A percentile compares a stretch with the other conserved stretches of the same genome.
These are phyloP conservation scores for Leccinellum albellum DNA, from an alignment of 768 basidiomycete species.

Conservation along the genomic window DNA sequence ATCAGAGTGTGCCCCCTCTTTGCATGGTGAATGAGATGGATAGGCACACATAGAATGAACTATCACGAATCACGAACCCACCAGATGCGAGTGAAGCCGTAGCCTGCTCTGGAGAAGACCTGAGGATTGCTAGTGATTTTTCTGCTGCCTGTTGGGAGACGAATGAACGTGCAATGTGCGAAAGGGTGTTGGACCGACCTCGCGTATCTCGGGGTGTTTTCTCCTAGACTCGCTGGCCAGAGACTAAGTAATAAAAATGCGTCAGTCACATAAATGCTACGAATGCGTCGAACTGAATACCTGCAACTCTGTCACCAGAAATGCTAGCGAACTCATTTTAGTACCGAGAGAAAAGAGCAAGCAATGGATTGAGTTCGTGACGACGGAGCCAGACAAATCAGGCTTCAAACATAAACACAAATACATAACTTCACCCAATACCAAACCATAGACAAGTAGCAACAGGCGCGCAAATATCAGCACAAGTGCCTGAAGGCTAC, in stretches of 20 bases:
- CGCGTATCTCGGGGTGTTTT: slow-evolving; percentile 90
- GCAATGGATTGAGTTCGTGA: too few relatives aligned
- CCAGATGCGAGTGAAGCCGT: slow-evolving; percentile 70
- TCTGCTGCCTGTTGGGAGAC: slow-evolving; percentile 70
- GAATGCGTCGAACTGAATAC: slow-evolving; percentile 28
- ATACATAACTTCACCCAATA: too few relatives aligned
- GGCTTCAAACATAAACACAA: too few relatives aligned
- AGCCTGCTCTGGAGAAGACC: slow-evolving; percentile 79
- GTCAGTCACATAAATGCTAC: neutral
- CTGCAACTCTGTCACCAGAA: slow-evolving; percentile 73
- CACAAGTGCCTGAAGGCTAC: too few relatives aligned
- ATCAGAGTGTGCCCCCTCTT: slow-evolving; percentile 76
- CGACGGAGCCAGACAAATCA: too few relatives aligned
- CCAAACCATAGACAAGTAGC: too few relatives aligned
- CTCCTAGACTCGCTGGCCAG: slow-evolving; percentile 84
- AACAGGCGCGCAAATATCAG: too few relatives aligned
- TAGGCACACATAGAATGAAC: neutral
- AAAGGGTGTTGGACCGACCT: slow-evolving; percentile 47
- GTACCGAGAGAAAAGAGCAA: neutral
- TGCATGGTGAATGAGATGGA: neutral
- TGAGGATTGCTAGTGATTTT: slow-evolving; percentile 76
- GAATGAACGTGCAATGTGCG: neutral
- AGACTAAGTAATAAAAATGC: slow-evolving; percentile 50
- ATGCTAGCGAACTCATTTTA: slow-evolving; percentile 67
- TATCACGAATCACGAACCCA: slow-evolving; percentile 33